These are phyloP conservation scores for Candida jianshihensis DNA, from an alignment of 805 yeast species.

Conservation along the genomic window DNA sequence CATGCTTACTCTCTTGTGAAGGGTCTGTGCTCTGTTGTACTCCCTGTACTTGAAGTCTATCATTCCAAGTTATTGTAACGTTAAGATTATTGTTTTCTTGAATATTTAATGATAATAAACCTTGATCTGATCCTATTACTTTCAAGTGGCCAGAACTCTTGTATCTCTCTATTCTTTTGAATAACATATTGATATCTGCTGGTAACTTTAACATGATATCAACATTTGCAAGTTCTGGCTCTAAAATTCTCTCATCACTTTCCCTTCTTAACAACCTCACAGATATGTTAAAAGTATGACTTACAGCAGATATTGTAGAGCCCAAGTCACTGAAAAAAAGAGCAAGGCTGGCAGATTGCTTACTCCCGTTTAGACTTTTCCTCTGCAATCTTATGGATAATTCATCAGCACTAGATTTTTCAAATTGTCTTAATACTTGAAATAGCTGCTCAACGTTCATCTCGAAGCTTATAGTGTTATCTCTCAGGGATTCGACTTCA, in stretches of 20 bases:
- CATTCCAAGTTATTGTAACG: slow-evolving; percentile 56
- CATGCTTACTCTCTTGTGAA: slow-evolving; percentile 29
- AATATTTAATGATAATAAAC: slow-evolving; percentile 44
- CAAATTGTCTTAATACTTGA: slow-evolving; percentile 52
- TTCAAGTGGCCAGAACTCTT: slow-evolving; percentile 43
- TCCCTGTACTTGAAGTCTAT: slow-evolving; percentile 37
- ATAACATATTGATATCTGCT: slow-evolving; percentile 41
- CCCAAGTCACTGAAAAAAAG: slow-evolving; percentile 45
- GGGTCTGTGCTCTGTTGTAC: slow-evolving; percentile 20
- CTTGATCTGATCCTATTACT: slow-evolving; percentile 42
- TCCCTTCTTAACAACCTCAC: slow-evolving; percentile 52
- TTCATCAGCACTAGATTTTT: slow-evolving; percentile 43
- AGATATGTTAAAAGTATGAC: slow-evolving; percentile 66
- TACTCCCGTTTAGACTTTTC: slow-evolving; percentile 19
- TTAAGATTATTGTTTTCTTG: slow-evolving; percentile 46
- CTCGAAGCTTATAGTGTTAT: slow-evolving; percentile 52
- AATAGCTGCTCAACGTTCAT: slow-evolving; percentile 53
- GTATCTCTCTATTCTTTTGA: slow-evolving; percentile 62
- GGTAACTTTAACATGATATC: slow-evolving; percentile 48
- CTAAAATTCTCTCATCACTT: slow-evolving; percentile 46
- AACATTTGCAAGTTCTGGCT: slow-evolving; percentile 54
- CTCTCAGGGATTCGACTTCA: slow-evolving; percentile 37
- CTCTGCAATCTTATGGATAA: slow-evolving; percentile 45
- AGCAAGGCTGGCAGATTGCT: slow-evolving; percentile 45
- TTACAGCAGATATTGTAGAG: slow-evolving; percentile 37